phyloP scores from a whole-genome alignment of 2,329 filamentous ascomycete genomes.

The Stachybotrys echinatus region DNA sequence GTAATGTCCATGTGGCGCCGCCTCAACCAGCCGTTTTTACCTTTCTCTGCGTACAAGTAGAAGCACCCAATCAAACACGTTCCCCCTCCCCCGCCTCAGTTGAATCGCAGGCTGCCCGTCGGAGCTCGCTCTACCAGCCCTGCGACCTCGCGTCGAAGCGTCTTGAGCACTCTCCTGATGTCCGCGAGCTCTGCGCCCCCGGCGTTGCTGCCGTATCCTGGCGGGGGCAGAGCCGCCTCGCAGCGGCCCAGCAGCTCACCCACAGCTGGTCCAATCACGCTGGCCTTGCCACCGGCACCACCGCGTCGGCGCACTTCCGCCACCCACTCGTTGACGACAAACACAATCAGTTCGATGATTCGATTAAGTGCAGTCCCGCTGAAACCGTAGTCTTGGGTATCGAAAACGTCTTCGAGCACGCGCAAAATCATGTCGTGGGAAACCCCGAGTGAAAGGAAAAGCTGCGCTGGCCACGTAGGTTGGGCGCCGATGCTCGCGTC shows the following conservation, averaged over 20 bases:
- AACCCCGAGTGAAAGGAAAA: slow-evolving; percentile 51
- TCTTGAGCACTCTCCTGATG: slow-evolving; percentile 35
- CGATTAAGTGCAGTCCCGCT: slow-evolving; percentile 42
- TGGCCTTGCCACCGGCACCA: slow-evolving; percentile 33
- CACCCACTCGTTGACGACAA: slow-evolving; percentile 43
- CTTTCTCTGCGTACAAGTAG: neutral
- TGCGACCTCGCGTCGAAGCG: slow-evolving; percentile 37
- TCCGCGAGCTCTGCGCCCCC: slow-evolving; percentile 41
- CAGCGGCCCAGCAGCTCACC: slow-evolving; percentile 45
- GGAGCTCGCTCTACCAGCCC: slow-evolving; percentile 37
- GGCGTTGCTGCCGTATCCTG: slow-evolving; percentile 34
- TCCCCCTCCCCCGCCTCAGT: slow-evolving; percentile 21
- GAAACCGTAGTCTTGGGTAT: slow-evolving; percentile 55
- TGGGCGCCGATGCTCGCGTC: slow-evolving; percentile 53
- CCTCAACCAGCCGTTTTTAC: neutral
- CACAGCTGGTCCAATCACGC: slow-evolving; percentile 36
- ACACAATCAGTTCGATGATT: slow-evolving; percentile 50
- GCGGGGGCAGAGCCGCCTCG: slow-evolving; percentile 37
- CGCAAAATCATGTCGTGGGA: slow-evolving; percentile 52
- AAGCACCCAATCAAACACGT: neutral
- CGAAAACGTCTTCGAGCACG: slow-evolving; percentile 51
- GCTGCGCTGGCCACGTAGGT: slow-evolving; percentile 50
- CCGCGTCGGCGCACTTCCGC: slow-evolving; percentile 40
- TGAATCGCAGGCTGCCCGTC: slow-evolving; percentile 38
- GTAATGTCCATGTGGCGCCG: neutral